Percentiles rank a stretch among this genome's conserved stretches.
phyloP scores from a whole-genome alignment of 495 filamentous ascomycete genomes.

The Venustampulla echinocandica region DNA sequence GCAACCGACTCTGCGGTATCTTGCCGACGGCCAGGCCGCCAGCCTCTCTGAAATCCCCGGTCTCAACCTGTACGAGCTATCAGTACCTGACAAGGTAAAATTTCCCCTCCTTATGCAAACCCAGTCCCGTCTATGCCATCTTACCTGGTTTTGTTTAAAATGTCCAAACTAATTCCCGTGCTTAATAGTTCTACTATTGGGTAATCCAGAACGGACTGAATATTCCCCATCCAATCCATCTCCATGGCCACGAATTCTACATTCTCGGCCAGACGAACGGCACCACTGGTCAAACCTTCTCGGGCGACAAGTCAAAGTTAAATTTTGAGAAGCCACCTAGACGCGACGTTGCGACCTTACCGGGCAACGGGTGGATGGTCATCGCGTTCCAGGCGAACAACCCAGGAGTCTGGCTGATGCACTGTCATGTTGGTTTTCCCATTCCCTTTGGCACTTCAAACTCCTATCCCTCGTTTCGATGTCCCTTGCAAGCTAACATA shows the following conservation, averaged over 20 bases:
- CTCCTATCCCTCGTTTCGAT: not conserved
- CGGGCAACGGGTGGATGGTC: slow-evolving; percentile 33
- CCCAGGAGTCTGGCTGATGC: slow-evolving; percentile 34
- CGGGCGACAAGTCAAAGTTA: slow-evolving; percentile 20
- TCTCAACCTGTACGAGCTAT: not conserved
- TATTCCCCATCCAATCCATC: slow-evolving; percentile 49
- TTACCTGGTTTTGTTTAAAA: not conserved
- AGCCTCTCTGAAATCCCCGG: not conserved
- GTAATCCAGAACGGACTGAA: not conserved
- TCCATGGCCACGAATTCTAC: slow-evolving; percentile 53
- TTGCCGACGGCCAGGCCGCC: not conserved
- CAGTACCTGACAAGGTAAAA: too few species aligned
- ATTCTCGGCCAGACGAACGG: slow-evolving; percentile 36
- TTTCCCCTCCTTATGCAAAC: too few species aligned
- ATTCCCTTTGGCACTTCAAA: not conserved
- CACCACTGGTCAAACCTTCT: slow-evolving; percentile 7
- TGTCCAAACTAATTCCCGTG: not conserved
- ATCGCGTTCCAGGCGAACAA: slow-evolving; percentile 45
- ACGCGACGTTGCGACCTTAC: slow-evolving; percentile 46
- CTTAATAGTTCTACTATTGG: not conserved
- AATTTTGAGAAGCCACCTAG: slow-evolving; percentile 42
- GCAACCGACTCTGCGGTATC: slow-evolving; percentile 23
- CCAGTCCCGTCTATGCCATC: not conserved
- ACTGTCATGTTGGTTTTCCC: slow-evolving; percentile 31
- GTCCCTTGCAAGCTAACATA: not conserved